A percentile compares a stretch with the other conserved stretches of the same genome.
phyloP scores from a whole-genome alignment of 2,329 filamentous ascomycete genomes.

The Pochonia chlamydosporia region DNA sequence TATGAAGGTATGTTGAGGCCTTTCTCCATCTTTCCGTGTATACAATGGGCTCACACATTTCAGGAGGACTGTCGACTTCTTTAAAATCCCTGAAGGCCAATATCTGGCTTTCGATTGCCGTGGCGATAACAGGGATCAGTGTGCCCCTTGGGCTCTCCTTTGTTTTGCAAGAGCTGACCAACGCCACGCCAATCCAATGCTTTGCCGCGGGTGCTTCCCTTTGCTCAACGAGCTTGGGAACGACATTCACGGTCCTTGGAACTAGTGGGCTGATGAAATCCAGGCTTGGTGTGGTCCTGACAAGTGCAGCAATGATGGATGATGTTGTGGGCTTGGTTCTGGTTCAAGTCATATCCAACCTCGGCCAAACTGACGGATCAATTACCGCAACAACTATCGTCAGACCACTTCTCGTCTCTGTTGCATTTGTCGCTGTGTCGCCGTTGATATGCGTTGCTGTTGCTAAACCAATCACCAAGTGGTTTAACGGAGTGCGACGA shows the following conservation, averaged over 20 bases:
- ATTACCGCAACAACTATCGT: slow-evolving; percentile 31
- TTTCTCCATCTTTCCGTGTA: background rate
- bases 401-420: slow-evolving; percentile 39
- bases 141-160: slow-evolving; percentile 63
- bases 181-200: slow-evolving; percentile 51
- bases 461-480: slow-evolving; percentile 33
- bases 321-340: slow-evolving; percentile 74
- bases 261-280: slow-evolving; percentile 36
- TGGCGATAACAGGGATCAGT: slow-evolving; percentile 61
- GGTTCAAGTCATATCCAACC: slow-evolving; percentile 66
- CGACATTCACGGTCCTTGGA: slow-evolving; percentile 52
- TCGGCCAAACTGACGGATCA: slow-evolving; percentile 34
- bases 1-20: slow-evolving; percentile 51
- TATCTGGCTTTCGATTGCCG: slow-evolving; percentile 49
- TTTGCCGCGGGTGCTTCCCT: slow-evolving; percentile 70
- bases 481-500: slow-evolving; percentile 25
- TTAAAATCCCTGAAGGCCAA: slow-evolving; percentile 47
- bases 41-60: background rate
- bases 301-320: slow-evolving; percentile 74
- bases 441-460: slow-evolving; percentile 42
- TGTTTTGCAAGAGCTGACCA: slow-evolving; percentile 41
- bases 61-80: slow-evolving; percentile 44
- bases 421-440: slow-evolving; percentile 43
- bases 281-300: slow-evolving; percentile 56
- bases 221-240: slow-evolving; percentile 70